A percentile compares a stretch with the other conserved stretches of the same genome.
Conservation (phyloP, 805 yeast species). For the Wickerhamiella brachini region DNA sequence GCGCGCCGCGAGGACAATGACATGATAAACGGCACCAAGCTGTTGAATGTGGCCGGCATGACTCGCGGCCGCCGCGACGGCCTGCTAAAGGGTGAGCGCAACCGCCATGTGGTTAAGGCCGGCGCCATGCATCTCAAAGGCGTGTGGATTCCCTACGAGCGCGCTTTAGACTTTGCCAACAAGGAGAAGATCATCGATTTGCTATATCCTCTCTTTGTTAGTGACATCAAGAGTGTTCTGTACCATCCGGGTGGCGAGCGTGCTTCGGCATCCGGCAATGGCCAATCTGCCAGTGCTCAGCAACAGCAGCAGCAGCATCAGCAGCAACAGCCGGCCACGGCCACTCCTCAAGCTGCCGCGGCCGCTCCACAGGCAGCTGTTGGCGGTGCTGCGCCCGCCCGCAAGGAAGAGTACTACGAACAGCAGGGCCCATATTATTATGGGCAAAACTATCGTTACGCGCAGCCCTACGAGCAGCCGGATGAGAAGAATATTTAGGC, state of each 20-base stretch:
- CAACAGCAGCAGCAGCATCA: not conserved
- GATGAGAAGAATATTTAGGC: not conserved
- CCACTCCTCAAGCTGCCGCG: not conserved
- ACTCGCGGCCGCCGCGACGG: slow-evolving; percentile 83
- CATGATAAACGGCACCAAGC: slow-evolving; percentile 76
- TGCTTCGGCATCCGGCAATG: not conserved
- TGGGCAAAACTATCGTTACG: not conserved
- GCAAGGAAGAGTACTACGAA: not conserved
- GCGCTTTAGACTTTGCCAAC: slow-evolving; percentile 72
- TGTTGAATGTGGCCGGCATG: slow-evolving; percentile 73
- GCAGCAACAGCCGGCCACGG: not conserved
- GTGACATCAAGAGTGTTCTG: slow-evolving; percentile 44
- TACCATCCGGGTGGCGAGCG: slow-evolving; percentile 21
- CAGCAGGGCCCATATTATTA: not conserved
- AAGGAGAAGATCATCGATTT: slow-evolving; percentile 59
- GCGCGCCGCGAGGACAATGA: slow-evolving; percentile 76
- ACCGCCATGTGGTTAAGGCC: slow-evolving; percentile 67
- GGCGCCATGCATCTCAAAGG: slow-evolving; percentile 84
- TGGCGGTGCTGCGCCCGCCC: too few relatives aligned
- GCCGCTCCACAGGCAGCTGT: not conserved
- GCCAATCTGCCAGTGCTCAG: not conserved
- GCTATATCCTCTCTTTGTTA: slow-evolving; percentile 55
- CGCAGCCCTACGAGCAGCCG: not conserved
- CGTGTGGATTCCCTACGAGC: slow-evolving; percentile 79
- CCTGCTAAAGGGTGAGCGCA: slow-evolving; percentile 59